phyloP scores from a whole-genome alignment of 2,329 filamentous ascomycete species.

The Epichloe brachyelytri region DNA sequence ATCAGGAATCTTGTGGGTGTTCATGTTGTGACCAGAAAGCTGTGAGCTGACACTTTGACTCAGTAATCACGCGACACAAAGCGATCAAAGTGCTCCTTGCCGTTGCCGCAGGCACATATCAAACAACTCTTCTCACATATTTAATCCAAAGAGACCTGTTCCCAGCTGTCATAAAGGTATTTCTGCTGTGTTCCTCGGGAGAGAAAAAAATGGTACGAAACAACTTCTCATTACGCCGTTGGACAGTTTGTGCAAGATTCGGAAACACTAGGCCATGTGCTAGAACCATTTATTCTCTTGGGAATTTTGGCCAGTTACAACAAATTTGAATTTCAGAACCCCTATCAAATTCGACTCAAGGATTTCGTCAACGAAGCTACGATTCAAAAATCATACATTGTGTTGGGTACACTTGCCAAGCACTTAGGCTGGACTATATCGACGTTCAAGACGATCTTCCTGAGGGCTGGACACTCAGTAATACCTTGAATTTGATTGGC shows the following conservation, averaged over 20 bases:
- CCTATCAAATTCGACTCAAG: conserved; percentile 80
- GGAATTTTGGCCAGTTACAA: conserved; percentile 94
- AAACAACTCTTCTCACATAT: conserved; percentile 87
- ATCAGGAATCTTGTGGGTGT: conserved; percentile 55
- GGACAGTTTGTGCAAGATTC: conserved; percentile 67
- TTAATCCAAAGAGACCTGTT: conserved; percentile 92
- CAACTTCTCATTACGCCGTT: conserved; percentile 1
- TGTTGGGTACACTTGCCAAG: conserved; percentile 59
- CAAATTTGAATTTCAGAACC: conserved; percentile 97
- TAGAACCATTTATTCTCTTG: conserved; percentile 69
- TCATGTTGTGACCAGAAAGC: neutral
- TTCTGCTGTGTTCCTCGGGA: conserved; percentile 1
- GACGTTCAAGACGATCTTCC: conserved; percentile 81
- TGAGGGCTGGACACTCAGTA: conserved; percentile 75
- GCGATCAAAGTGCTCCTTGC: conserved; percentile 72
- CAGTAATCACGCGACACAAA: conserved; percentile 63
- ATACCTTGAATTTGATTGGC: conserved; percentile 72
- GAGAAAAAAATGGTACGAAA: neutral
- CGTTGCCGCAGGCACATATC: conserved; percentile 85
- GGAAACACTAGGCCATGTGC: conserved; percentile 47
- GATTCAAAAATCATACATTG: conserved; percentile 72
- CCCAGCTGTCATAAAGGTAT: conserved; percentile 84
- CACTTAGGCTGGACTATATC: conserved; percentile 62
- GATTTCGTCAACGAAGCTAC: conserved; percentile 89
- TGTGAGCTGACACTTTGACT: neutral